A percentile compares a stretch with the other conserved stretches of the same genome.
Evolutionary conservation across 306 rosid genomes (phyloP).

Genomic region (Amphicarpaea edgeworthii): DNA sequence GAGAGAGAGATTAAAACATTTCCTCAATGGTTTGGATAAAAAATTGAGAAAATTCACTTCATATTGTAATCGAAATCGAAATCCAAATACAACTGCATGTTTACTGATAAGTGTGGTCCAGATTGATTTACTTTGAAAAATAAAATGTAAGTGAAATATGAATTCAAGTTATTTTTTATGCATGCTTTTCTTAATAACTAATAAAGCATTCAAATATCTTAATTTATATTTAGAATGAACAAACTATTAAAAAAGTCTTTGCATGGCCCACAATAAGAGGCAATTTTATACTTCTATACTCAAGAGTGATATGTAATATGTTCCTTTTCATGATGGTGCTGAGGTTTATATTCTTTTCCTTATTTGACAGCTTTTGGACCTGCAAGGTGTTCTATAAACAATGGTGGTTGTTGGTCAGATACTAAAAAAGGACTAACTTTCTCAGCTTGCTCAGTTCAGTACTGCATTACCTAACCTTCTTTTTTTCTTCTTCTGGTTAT

Average conservation of each 20-base stretch:
- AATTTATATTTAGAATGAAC: background rate
- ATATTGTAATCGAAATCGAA: background rate
- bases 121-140: background rate
- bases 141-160: background rate
- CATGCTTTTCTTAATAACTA: too few species aligned
- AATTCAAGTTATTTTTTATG: too few species aligned
- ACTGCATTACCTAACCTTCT: conserved; percentile 43
- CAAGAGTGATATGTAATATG: conserved; percentile 11
- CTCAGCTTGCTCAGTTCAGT: conserved; percentile 98
- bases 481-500: conserved; percentile 10
- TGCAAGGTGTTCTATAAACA: conserved; percentile 82
- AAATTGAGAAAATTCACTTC: background rate
- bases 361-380: conserved; percentile 84
- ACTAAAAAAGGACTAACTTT: conserved; percentile 52
- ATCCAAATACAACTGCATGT: background rate
- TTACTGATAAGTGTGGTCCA: background rate
- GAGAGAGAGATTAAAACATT: conserved; percentile 10
- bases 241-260: background rate
- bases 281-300: conserved; percentile 8
- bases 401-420: conserved; percentile 96
- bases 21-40: conserved; percentile 16
- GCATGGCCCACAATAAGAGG: conserved; percentile 14
- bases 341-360: conserved; percentile 28
- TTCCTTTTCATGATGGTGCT: conserved; percentile 34
- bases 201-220: background rate